Percentiles rank a stretch among this genome's conserved stretches.
These are phyloP conservation scores for Bryopsis sp. DNA, from an alignment of 139 green algal species.

Conservation along the genomic window DNA sequence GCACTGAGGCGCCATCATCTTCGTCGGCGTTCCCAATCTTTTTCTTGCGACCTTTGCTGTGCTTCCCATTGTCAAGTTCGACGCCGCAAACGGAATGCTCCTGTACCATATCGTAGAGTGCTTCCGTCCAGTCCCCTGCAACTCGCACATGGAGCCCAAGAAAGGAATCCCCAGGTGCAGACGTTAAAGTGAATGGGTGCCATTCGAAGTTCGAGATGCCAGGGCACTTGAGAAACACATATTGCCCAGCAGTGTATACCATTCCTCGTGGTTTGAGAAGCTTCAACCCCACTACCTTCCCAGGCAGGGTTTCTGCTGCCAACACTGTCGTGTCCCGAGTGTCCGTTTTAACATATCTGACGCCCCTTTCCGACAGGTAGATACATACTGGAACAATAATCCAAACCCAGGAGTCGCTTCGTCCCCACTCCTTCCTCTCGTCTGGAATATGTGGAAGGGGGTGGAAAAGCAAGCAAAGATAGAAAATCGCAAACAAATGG, in stretches of 20 bases:
- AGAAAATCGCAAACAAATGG: slow-evolving; percentile 23
- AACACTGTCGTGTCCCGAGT: neutral
- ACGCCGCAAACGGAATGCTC: neutral
- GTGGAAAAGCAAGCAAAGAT: slow-evolving; percentile 19
- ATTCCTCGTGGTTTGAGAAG: slow-evolving; percentile 15
- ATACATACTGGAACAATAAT: neutral
- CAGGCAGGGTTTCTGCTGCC: neutral
- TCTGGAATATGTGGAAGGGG: slow-evolving; percentile 9
- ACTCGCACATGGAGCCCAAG: slow-evolving; percentile 23
- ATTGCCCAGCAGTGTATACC: slow-evolving; percentile 21
- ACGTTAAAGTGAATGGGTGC: slow-evolving; percentile 32
- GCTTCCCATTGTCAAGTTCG: too few species aligned
- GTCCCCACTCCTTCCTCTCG: neutral
- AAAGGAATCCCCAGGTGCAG: slow-evolving; percentile 18
- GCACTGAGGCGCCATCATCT: neutral
- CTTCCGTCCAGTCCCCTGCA: slow-evolving; percentile 19
- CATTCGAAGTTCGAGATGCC: slow-evolving; percentile 25
- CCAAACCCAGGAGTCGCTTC: slow-evolving; percentile 13
- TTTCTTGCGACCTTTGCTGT: neutral
- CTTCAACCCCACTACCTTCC: neutral
- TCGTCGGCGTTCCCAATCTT: neutral
- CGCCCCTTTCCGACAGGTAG: neutral
- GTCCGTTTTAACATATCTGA: too few species aligned
- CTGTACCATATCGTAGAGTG: slow-evolving; percentile 11
- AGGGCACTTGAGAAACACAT: slow-evolving; percentile 29